phyloP scores from a whole-genome alignment of 2,329 filamentous ascomycete species.

The Ceratocystiopsis sp. region DNA sequence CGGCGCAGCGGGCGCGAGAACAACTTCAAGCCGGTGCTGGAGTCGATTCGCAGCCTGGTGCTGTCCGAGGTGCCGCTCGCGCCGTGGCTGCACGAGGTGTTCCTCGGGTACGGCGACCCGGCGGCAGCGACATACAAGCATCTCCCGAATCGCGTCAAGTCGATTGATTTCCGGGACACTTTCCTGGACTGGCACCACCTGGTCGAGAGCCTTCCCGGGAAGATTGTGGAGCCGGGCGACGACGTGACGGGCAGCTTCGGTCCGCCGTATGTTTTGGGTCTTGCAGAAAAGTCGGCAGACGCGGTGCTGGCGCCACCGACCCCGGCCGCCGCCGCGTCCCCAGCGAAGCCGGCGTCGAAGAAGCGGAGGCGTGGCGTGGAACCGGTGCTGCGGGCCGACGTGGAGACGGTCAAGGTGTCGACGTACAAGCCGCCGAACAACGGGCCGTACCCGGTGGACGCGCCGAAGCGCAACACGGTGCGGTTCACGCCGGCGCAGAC shows the following conservation, averaged over 20 bases:
- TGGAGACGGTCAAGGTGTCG: conserved; percentile 61
- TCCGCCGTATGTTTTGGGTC: conserved; percentile 75
- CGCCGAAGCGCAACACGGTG: conserved; percentile 63
- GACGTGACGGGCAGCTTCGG: conserved; percentile 57
- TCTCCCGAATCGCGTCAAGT: conserved; percentile 58
- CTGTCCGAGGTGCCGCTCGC: conserved; percentile 75
- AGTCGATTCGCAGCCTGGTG: conserved; percentile 76
- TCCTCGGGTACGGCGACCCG: conserved; percentile 92
- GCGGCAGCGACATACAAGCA: conserved; percentile 74
- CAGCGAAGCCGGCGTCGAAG: conserved; percentile 47
- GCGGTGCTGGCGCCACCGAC: not conserved
- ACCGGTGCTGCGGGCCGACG: conserved; percentile 40
- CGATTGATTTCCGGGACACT: conserved; percentile 81
- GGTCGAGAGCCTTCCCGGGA: conserved; percentile 75
- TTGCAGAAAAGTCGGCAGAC: conserved; percentile 31
- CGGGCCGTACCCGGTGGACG: conserved; percentile 76
- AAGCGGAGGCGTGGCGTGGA: conserved; percentile 74
- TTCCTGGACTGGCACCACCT: conserved; percentile 94
- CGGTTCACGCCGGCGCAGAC: conserved; percentile 85
- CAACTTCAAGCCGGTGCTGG: conserved; percentile 87
- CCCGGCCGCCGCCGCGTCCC: conserved; percentile 18
- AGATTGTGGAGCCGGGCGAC: conserved; percentile 63
- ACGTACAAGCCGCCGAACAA: conserved; percentile 81
- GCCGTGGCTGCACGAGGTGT: conserved; percentile 89
- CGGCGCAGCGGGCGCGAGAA: conserved; percentile 78